Base-by-base conservation (phyloP, 257 asterid genomes). In the Solanum neorickii region DNA sequence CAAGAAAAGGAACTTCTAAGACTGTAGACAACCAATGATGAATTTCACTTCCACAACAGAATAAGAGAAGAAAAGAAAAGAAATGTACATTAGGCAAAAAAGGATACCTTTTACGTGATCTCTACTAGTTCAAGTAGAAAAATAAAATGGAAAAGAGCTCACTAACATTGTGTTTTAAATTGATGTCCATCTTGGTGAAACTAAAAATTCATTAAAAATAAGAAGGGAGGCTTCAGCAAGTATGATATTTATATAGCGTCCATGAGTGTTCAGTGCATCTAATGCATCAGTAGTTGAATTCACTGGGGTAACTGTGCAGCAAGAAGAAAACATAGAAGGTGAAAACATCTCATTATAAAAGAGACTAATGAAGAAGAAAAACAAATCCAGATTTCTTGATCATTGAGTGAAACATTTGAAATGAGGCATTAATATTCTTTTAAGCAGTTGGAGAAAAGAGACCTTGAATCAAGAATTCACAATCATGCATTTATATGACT, bases 191-290 rank as follows among this genome's bases (percentile, higher is more conserved):
- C 7, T 35, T 35, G 37, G 37, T 35, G 37, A 35, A 35, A 35
- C 37, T 35, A 35, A 35, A 35, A 35, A 35, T 35, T 35, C 37
- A 82, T 95, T 91, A 9, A 90, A 93, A 93, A 94, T 94, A 14
- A 93, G 88, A 66, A 94, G 91, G 68, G 87, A 88, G 27, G 92
- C 94, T 80, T 91, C 93, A 2, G 93, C 94, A n/a, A 95, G 94
- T 56, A 95, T 93, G 37, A 94, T 90, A 56, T 95, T 92, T 10
- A 92, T 87, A 5, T 46, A 86, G 74, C 92, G 91, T 59, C 96
- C 97, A 62, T 91, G 87, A 11, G 92, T 87, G 16, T 88, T 88
- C 87, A 95, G 75, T 29, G 92, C 89, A 59, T 90, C 90, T 13
- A 90, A 82, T 21, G 91, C 90, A 60, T 92, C 92, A 21, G 84